Evolutionary conservation across 2,329 filamentous ascomycete species (phyloP).

Genomic region (Periconia sp.): DNA sequence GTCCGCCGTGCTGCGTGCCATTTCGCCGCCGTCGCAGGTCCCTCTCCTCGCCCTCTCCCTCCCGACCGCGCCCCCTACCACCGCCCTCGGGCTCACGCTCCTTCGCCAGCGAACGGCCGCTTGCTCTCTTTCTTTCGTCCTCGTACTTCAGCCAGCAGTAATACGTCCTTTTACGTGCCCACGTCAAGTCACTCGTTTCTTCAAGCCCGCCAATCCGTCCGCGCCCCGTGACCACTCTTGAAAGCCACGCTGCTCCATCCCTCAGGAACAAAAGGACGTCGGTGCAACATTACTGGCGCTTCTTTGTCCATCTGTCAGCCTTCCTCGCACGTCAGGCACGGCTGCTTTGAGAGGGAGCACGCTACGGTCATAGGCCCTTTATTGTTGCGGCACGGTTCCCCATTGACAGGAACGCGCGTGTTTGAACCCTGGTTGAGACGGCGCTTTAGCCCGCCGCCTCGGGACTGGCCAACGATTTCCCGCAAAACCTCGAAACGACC

Average conservation of each 20-base stretch:
- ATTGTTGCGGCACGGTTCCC: slow-evolving; percentile 14
- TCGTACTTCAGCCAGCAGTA: slow-evolving; percentile 12
- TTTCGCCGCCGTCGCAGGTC: slow-evolving; percentile 40
- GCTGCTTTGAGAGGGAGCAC: slow-evolving; percentile 19
- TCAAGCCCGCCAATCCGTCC: slow-evolving; percentile 10
- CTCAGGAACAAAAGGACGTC: slow-evolving; percentile 29
- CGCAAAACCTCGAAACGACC: slow-evolving; percentile 25
- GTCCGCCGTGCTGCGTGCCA: slow-evolving; percentile 39
- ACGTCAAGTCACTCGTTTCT: slow-evolving; percentile 33
- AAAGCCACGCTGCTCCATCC: slow-evolving; percentile 24
- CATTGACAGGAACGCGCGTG: slow-evolving; percentile 22
- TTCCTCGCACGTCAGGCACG: slow-evolving; percentile 11
- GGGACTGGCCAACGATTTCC: slow-evolving; percentile 24
- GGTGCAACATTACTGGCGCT: no score
- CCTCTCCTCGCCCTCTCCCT: slow-evolving; percentile 13
- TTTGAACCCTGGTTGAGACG: slow-evolving; percentile 19
- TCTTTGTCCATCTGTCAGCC: no score
- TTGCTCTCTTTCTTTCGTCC: slow-evolving; percentile 31
- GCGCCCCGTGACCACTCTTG: slow-evolving; percentile 14
- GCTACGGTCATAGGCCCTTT: slow-evolving; percentile 11
- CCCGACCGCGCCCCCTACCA: slow-evolving; percentile 22
- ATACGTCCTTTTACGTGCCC: no score
- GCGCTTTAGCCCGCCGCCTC: slow-evolving; percentile 22
- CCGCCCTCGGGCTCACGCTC: slow-evolving; percentile 39
- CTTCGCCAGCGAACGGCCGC: slow-evolving; percentile 44